Percentiles rank a stretch among this genome's conserved stretches.
phyloP scores from a whole-genome alignment of 768 basidiomycete genomes.

The Boletus tomentosulus region DNA sequence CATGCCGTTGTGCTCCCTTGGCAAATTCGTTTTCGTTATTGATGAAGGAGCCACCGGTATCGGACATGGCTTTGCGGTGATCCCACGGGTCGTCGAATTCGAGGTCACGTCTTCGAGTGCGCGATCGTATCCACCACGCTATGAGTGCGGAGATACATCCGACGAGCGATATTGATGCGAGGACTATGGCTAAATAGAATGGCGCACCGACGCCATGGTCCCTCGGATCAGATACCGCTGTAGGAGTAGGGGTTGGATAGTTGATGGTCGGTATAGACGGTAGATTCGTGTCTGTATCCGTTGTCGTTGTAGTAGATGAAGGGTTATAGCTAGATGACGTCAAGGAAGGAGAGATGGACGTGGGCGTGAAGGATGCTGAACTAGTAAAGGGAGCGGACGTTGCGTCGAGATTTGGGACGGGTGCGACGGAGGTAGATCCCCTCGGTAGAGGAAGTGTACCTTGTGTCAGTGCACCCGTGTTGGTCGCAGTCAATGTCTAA shows the following conservation, averaged over 20 bases:
- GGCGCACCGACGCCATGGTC: constrained; percentile 32
- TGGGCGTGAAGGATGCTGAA: constrained; percentile 1
- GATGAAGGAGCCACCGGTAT: neutral
- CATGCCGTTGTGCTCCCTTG: neutral
- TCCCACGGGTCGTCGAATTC: constrained; percentile 29
- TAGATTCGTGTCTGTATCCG: constrained; percentile 17
- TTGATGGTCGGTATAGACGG: constrained; percentile 22
- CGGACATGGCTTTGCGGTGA: constrained; percentile 26
- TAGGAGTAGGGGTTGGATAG: constrained; percentile 22
- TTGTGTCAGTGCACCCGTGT: neutral
- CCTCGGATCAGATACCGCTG: constrained; percentile 17
- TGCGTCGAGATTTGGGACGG: constrained; percentile 17
- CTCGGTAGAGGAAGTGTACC: constrained; percentile 1
- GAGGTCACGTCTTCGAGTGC: constrained; percentile 34
- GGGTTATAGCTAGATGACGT: constrained; percentile 4
- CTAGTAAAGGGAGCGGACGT: constrained; percentile 10
- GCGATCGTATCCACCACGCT: constrained; percentile 45
- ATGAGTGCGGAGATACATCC: constrained; percentile 45
- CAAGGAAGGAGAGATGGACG: neutral
- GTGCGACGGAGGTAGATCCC: constrained; percentile 3
- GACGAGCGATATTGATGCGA: constrained; percentile 44
- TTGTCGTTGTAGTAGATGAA: constrained; percentile 6
- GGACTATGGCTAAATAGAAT: constrained; percentile 48
- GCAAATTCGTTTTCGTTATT: neutral
- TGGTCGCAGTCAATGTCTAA: constrained; percentile 9